Evolutionary conservation across 768 basidiomycete species (phyloP).

Genomic region (Cyclocybe cylindracea): DNA sequence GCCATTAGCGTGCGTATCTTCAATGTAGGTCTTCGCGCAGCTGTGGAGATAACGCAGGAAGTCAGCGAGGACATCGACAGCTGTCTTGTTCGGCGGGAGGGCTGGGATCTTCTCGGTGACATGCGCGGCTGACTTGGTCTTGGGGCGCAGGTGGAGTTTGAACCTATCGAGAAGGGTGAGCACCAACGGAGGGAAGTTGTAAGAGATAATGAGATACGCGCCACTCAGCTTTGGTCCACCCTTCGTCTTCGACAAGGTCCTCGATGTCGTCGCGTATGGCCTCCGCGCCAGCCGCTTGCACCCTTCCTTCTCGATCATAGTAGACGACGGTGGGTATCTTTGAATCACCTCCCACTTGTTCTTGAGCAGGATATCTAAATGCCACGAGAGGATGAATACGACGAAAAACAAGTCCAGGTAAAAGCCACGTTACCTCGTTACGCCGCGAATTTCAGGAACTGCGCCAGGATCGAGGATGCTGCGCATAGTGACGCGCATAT

Average conservation of each 20-base stretch:
- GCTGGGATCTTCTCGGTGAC: slow-evolving; percentile 35
- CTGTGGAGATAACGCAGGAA: slow-evolving; percentile 47
- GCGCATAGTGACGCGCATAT: slow-evolving; percentile 7
- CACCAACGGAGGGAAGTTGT: neutral
- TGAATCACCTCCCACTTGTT: slow-evolving; percentile 38
- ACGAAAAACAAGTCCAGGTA: neutral
- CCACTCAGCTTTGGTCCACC: slow-evolving; percentile 53
- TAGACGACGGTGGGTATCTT: slow-evolving; percentile 44
- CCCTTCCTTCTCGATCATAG: slow-evolving; percentile 42
- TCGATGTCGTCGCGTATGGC: slow-evolving; percentile 38
- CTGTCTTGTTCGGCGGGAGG: slow-evolving; percentile 40
- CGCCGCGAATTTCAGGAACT: slow-evolving; percentile 40
- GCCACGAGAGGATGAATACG: neutral
- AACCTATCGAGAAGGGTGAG: slow-evolving; percentile 21
- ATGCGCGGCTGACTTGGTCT: slow-evolving; percentile 8
- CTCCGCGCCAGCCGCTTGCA: slow-evolving; percentile 48
- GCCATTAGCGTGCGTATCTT: slow-evolving; percentile 44
- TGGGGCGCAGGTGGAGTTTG: slow-evolving; percentile 29
- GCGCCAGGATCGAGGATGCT: slow-evolving; percentile 41
- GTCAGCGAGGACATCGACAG: slow-evolving; percentile 45
- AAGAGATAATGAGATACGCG: slow-evolving; percentile 13
- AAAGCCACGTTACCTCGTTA: slow-evolving; percentile 32
- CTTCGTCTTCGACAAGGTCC: slow-evolving; percentile 41
- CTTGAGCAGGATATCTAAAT: slow-evolving; percentile 48
- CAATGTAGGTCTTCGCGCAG: slow-evolving; percentile 41